These are phyloP conservation scores for Hypoxylon sp. DNA, from an alignment of 2,329 filamentous ascomycete genomes.

Conservation along the genomic window DNA sequence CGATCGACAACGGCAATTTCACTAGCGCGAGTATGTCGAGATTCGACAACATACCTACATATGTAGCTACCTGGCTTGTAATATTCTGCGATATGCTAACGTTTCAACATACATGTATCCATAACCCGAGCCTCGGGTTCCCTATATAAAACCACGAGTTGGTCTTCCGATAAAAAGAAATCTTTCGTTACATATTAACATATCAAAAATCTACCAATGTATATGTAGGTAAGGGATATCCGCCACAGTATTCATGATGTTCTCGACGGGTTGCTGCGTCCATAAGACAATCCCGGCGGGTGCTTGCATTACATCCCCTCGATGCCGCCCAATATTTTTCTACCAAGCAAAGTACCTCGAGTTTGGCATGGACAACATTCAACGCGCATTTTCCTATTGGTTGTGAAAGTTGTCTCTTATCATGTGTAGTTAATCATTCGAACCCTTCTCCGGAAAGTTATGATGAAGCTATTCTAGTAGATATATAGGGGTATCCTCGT, in stretches of 20 bases:
- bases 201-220: not conserved
- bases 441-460: not conserved
- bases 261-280: conserved; percentile 9
- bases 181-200: not conserved
- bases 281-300: conserved; percentile 7
- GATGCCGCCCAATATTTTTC: not conserved
- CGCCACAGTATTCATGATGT: not conserved
- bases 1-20: conserved; percentile 41
- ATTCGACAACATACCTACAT: conserved; percentile 20
- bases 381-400: not conserved
- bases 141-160: conserved; percentile 6
- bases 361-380: not conserved
- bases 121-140: not conserved
- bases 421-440: not conserved
- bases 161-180: not conserved
- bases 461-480: not conserved
- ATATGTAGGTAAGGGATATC: conserved; percentile 4
- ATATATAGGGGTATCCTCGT: not conserved
- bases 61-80: conserved; percentile 14
- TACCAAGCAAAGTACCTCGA: not conserved
- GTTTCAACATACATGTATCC: conserved; percentile 15
- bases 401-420: not conserved
- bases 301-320: conserved; percentile 8
- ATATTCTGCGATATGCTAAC: conserved; percentile 16
- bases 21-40: conserved; percentile 29